Conservation (phyloP, 1,284 basidiomycete species). For the Fomitopsis pinicola region DNA sequence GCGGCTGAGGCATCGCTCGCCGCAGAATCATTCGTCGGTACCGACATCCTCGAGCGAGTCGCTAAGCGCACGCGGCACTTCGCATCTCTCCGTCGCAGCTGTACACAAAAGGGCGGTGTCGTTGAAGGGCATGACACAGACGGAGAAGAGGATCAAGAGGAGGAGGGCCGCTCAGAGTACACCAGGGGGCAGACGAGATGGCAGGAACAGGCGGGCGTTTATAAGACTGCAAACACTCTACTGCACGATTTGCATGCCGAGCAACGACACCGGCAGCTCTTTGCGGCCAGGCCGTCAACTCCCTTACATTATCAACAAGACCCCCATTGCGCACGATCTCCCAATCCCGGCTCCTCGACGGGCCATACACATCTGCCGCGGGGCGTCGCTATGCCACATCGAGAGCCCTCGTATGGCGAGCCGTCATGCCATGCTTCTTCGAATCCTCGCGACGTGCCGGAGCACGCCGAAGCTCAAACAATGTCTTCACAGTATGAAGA, state of each 20-base stretch:
- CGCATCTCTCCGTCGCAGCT: conserved; percentile 5
- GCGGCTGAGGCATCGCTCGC: conserved; percentile 31
- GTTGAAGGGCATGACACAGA: conserved; percentile 28
- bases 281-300: conserved; percentile 14
- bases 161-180: conserved; percentile 17
- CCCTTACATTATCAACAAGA: conserved; percentile 20
- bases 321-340: neutral
- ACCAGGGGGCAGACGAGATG: conserved; percentile 13
- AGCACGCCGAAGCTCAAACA: conserved; percentile 32
- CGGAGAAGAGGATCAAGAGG: conserved; percentile 15
- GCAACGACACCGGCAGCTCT: conserved; percentile 55
- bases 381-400: neutral
- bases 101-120: conserved; percentile 11
- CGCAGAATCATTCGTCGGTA: conserved; percentile 17
- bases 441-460: conserved; percentile 2
- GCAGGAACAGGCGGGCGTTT: conserved; percentile 31
- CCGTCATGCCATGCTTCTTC: neutral
- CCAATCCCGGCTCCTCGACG: conserved; percentile 6
- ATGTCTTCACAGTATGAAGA: conserved; percentile 62
- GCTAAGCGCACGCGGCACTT: conserved; percentile 31
- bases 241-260: conserved; percentile 66
- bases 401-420: neutral
- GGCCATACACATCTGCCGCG: conserved; percentile 4
- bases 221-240: conserved; percentile 55
- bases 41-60: conserved; percentile 23